A percentile compares a stretch with the other conserved stretches of the same genome.
Evolutionary conservation across 768 basidiomycete genomes (phyloP).

Genomic region (Leccinum fibrillosum): DNA sequence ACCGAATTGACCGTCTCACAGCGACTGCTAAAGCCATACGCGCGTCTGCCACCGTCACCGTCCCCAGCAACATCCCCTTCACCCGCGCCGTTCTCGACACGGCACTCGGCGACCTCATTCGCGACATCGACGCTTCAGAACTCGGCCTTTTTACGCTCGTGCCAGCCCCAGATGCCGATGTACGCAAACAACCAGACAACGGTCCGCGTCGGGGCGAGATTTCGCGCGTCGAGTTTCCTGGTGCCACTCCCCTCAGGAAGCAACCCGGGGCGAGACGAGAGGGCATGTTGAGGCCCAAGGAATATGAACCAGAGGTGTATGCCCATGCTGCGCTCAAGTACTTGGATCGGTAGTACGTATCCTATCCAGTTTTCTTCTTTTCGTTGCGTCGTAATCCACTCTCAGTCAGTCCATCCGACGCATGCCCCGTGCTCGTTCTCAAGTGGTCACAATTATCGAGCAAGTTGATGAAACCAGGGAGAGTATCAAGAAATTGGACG

Average conservation of each 20-base stretch:
- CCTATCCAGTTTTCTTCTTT: neutral
- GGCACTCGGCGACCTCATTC: constrained; percentile 70
- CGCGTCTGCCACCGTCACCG: constrained; percentile 37
- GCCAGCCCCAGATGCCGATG: constrained; percentile 31
- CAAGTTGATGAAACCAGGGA: constrained; percentile 36
- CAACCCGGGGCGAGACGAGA: constrained; percentile 38
- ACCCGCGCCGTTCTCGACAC: constrained; percentile 62
- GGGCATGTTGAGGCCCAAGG: constrained; percentile 33
- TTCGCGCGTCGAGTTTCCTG: constrained; percentile 61
- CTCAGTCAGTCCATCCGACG: constrained; percentile 43
- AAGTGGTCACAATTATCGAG: constrained; percentile 36
- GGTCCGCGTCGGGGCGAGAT: constrained; percentile 40
- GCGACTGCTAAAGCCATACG: constrained; percentile 51
- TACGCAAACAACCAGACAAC: constrained; percentile 27
- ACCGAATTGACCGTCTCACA: constrained; percentile 66
- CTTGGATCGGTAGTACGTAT: constrained; percentile 70
- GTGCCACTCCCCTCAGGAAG: constrained; percentile 64
- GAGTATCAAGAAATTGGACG: constrained; percentile 35
- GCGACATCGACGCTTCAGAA: constrained; percentile 75
- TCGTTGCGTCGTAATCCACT: constrained; percentile 30
- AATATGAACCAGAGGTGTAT: constrained; percentile 71
- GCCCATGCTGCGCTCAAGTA: constrained; percentile 74
- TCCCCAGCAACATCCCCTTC: constrained; percentile 40
- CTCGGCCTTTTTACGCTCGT: constrained; percentile 72
- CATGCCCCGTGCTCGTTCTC: constrained; percentile 48